Percentiles rank a stretch among this genome's conserved stretches.
phyloP scores from a whole-genome alignment of 768 basidiomycete genomes.

The Tulasnella sp. region DNA sequence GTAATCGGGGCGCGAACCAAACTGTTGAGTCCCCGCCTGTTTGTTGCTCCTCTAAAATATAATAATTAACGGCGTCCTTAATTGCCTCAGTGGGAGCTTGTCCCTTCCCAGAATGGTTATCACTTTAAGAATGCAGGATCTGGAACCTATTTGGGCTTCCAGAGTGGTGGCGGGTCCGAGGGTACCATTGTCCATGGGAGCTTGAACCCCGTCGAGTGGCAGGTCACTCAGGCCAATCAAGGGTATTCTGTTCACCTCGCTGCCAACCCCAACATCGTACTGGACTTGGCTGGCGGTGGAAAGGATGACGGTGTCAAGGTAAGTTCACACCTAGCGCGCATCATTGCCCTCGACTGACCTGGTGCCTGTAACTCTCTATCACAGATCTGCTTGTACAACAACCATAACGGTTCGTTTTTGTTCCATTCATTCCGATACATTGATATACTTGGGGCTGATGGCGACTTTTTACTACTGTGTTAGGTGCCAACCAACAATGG shows the following conservation, averaged over 20 bases:
- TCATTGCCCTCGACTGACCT: too few species aligned
- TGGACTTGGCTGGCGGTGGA: slow-evolving; percentile 6
- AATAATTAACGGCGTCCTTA: not conserved
- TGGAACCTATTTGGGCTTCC: slow-evolving; percentile 2
- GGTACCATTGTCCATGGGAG: not conserved
- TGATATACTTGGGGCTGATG: too few species aligned
- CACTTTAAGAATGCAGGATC: not conserved
- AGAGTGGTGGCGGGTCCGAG: too few species aligned
- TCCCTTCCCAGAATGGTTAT: not conserved
- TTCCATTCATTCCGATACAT: too few species aligned
- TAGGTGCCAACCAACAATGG: too few species aligned
- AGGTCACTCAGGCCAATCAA: not conserved
- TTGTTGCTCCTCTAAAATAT: not conserved
- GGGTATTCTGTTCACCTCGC: slow-evolving; percentile 5
- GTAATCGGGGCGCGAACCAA: not conserved
- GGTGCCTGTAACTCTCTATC: too few species aligned
- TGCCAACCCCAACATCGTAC: not conserved
- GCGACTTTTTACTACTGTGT: too few species aligned
- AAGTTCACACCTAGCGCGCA: too few species aligned
- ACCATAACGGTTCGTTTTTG: too few species aligned
- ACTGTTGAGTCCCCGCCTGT: not conserved
- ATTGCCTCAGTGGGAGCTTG: not conserved
- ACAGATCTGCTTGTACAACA: too few species aligned
- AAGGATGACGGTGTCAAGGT: slow-evolving; percentile 11
- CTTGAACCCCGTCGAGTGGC: not conserved